Percentiles rank a stretch among this genome's conserved stretches.
These are phyloP conservation scores for Neurospora crassa DNA, from an alignment of 2,329 filamentous ascomycete genomes.

Conservation along the genomic window DNA sequence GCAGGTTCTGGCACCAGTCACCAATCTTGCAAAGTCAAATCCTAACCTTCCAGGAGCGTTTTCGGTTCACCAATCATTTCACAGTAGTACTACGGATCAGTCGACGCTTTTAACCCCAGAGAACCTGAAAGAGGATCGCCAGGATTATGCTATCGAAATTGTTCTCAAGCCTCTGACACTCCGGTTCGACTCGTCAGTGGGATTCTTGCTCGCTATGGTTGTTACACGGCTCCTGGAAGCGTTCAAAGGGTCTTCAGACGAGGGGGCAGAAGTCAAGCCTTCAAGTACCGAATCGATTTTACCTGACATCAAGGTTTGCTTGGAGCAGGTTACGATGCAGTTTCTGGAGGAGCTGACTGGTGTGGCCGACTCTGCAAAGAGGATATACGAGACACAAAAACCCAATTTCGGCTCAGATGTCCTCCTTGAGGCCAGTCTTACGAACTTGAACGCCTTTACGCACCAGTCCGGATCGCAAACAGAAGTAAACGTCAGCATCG, in stretches of 20 bases:
- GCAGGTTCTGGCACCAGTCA: slow-evolving; percentile 24
- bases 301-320: slow-evolving; percentile 33
- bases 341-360: slow-evolving; percentile 46
- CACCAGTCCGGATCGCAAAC: slow-evolving; percentile 20
- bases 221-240: slow-evolving; percentile 39
- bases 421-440: slow-evolving; percentile 41
- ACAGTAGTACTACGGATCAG: neutral
- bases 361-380: slow-evolving; percentile 39
- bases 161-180: slow-evolving; percentile 41
- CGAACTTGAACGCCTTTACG: slow-evolving; percentile 30
- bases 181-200: slow-evolving; percentile 47
- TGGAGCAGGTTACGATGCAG: slow-evolving; percentile 42
- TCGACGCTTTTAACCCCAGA: slow-evolving; percentile 5
- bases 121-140: slow-evolving; percentile 3
- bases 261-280: slow-evolving; percentile 7
- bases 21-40: slow-evolving; percentile 26
- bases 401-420: slow-evolving; percentile 37
- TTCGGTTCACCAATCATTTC: slow-evolving; percentile 32
- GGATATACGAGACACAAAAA: slow-evolving; percentile 30
- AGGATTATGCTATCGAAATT: slow-evolving; percentile 36
- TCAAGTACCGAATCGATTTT: slow-evolving; percentile 14
- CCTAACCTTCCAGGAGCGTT: slow-evolving; percentile 53
- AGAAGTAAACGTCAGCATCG: slow-evolving; percentile 35
- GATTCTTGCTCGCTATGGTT: slow-evolving; percentile 43
- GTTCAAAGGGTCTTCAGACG: slow-evolving; percentile 24